These are phyloP conservation scores for Tylopilus orsonianus DNA, from an alignment of 1,284 basidiomycete genomes.

Conservation along the genomic window DNA sequence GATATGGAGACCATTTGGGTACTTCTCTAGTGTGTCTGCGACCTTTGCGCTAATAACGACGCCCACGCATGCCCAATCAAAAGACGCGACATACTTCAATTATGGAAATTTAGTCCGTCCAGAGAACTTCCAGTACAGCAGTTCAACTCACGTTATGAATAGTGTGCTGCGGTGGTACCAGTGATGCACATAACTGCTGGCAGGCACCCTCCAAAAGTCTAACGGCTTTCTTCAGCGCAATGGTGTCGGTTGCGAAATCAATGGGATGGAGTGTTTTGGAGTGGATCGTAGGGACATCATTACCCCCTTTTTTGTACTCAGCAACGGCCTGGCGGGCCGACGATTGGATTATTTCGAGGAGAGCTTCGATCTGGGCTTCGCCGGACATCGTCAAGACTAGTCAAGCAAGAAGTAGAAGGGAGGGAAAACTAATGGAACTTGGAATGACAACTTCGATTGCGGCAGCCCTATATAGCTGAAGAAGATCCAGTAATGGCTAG, in stretches of 20 bases:
- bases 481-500: too few species aligned
- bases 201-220: constrained; percentile 30
- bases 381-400: constrained; percentile 21
- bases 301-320: constrained; percentile 29
- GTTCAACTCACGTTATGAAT: constrained; percentile 28
- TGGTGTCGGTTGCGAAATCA: constrained; percentile 21
- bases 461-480: background rate
- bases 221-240: constrained; percentile 28
- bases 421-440: too few species aligned
- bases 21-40: constrained; percentile 25
- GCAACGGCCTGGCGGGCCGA: constrained; percentile 27
- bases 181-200: constrained; percentile 28
- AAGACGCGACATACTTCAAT: constrained; percentile 20
- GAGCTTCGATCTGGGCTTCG: constrained; percentile 23
- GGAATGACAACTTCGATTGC: background rate
- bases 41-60: constrained; percentile 24
- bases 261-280: constrained; percentile 25
- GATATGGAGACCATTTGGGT: constrained; percentile 30
- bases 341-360: background rate
- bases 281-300: constrained; percentile 26
- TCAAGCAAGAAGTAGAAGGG: too few species aligned
- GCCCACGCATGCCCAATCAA: constrained; percentile 27
- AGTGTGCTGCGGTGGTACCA: constrained; percentile 32
- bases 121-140: background rate
- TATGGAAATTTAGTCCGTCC: background rate